Evolutionary conservation across 2,329 filamentous ascomycete genomes (phyloP).

Genomic region (Biscogniauxia marginata): DNA sequence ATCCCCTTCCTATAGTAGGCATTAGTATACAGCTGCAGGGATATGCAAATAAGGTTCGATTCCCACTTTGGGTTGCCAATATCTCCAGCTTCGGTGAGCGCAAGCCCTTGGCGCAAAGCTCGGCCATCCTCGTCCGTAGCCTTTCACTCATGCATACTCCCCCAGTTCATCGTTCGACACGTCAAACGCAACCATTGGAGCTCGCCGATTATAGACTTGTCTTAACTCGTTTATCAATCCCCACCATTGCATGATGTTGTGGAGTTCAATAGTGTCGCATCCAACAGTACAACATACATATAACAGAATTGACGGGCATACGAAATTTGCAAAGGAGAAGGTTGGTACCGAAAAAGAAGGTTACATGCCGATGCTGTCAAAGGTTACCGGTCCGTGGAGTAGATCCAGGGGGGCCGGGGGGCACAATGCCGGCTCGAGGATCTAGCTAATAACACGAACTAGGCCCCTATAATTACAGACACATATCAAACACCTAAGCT

Average conservation of each 20-base stretch:
- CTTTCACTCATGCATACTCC: background rate
- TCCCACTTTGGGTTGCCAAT: background rate
- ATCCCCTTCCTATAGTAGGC: background rate
- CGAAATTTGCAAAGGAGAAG: background rate
- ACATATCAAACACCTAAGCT: background rate
- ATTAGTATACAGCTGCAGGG: background rate
- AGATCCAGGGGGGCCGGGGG: background rate
- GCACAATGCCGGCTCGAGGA: background rate
- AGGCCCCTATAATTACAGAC: background rate
- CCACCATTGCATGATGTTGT: no score
- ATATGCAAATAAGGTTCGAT: background rate
- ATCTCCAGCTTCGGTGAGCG: background rate
- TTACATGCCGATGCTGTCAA: background rate
- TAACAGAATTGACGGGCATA: background rate
- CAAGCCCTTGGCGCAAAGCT: no score
- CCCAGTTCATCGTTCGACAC: no score
- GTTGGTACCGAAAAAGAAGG: background rate
- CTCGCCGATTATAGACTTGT: no score
- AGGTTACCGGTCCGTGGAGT: background rate
- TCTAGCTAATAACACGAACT: background rate
- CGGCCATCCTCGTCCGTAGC: background rate
- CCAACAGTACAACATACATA: no score
- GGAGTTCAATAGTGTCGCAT: no score
- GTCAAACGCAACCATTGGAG: no score
- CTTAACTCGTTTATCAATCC: no score